phyloP scores from a whole-genome alignment of 2,329 filamentous ascomycete species.

The Nannizziopsis arthrosporioides region DNA sequence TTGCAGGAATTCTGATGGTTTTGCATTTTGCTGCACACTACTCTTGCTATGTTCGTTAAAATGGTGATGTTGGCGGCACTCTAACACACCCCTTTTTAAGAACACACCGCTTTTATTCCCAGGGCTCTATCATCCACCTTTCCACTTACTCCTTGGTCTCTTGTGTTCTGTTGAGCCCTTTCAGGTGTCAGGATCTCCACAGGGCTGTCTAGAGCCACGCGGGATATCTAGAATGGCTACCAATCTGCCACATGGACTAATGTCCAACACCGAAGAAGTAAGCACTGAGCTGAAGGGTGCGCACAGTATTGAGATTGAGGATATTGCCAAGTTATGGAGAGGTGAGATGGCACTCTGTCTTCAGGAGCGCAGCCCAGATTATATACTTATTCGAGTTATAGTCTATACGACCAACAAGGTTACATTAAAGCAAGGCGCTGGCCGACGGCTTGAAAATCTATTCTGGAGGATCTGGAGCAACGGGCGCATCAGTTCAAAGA shows the following conservation, averaged over 20 bases:
- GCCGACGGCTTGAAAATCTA: constrained; percentile 39
- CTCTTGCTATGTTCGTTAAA: neutral
- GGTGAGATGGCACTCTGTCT: constrained; percentile 26
- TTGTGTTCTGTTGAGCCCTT: neutral
- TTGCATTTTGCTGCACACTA: neutral
- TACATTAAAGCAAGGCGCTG: constrained; percentile 31
- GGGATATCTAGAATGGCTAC: constrained; percentile 27
- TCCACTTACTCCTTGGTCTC: neutral
- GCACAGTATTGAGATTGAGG: constrained; percentile 29
- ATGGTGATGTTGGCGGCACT: neutral
- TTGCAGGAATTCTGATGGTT: neutral
- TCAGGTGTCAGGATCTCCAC: neutral
- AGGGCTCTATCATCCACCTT: neutral
- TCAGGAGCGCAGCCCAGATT: neutral
- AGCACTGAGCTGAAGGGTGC: constrained; percentile 28
- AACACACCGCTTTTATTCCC: neutral
- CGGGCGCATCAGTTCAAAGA: constrained; percentile 25
- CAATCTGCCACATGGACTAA: constrained; percentile 32
- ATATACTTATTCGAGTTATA: constrained; percentile 10
- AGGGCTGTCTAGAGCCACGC: neutral
- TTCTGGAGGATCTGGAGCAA: constrained; percentile 44
- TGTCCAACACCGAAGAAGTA: constrained; percentile 27
- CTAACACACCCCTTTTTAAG: neutral
- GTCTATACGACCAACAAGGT: constrained; percentile 38
- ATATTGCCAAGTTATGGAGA: constrained; percentile 39